phyloP scores from a whole-genome alignment of 129 eudicot genomes.

The Arctium lappa region DNA sequence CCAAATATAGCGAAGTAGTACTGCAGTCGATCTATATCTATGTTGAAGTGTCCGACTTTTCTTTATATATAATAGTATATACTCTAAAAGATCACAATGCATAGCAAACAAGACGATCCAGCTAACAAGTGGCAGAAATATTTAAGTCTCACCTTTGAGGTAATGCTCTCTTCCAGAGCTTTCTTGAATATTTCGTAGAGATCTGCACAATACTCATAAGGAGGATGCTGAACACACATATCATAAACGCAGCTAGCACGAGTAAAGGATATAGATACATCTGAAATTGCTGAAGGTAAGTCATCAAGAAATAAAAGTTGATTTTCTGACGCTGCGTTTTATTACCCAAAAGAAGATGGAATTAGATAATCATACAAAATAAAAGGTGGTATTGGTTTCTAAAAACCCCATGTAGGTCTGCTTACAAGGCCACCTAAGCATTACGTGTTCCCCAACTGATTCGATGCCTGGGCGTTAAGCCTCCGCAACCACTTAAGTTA shows the following conservation, averaged over 20 bases:
- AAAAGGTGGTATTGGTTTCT: background rate
- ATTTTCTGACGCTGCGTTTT: background rate
- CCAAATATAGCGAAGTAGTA: background rate
- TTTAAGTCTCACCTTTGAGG: conserved; percentile 30
- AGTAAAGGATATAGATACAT: conserved; percentile 32
- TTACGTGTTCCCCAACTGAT: no score
- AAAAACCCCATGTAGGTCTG: background rate
- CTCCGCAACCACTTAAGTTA: background rate
- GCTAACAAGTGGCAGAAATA: background rate
- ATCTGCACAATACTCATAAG: conserved; percentile 31
- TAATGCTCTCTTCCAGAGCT: conserved; percentile 47
- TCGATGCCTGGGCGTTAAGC: no score
- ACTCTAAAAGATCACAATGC: background rate
- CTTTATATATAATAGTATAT: background rate
- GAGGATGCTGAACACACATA: conserved; percentile 47
- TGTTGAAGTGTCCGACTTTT: background rate
- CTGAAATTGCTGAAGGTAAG: background rate
- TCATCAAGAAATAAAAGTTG: background rate
- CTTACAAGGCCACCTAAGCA: background rate
- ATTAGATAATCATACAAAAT: background rate
- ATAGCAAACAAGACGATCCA: background rate
- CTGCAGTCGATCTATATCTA: background rate
- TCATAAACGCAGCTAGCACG: conserved; percentile 49
- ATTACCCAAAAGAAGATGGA: background rate
- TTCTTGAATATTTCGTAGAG: conserved; percentile 36